These are phyloP conservation scores for Colletotrichum sp. DNA, from an alignment of 2,329 filamentous ascomycete species.

Conservation along the genomic window DNA sequence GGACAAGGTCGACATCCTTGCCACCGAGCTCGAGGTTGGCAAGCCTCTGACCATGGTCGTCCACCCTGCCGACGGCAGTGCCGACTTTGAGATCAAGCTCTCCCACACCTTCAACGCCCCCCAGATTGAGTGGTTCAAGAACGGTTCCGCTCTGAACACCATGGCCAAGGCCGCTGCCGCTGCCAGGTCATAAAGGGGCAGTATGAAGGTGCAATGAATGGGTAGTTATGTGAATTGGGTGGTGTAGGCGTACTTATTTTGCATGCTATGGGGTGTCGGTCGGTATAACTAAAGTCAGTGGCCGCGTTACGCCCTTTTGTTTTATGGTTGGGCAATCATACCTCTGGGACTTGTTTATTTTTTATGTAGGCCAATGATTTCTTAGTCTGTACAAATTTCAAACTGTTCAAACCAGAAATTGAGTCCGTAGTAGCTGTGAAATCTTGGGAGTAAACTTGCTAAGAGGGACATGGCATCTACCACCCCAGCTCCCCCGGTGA, in stretches of 20 bases:
- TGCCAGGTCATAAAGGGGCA: constrained; percentile 33
- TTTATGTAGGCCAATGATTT: constrained; percentile 26
- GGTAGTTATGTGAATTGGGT: constrained; percentile 12
- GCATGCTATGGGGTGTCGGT: constrained; percentile 19
- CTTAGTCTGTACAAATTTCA: constrained; percentile 38
- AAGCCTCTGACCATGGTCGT: constrained; percentile 92
- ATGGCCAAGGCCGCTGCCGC: constrained; percentile 76
- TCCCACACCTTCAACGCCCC: constrained; percentile 97
- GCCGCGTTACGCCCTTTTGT: constrained; percentile 12
- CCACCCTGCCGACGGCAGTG: constrained; percentile 81
- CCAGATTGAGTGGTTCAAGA: constrained; percentile 99
- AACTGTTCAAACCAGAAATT: constrained; percentile 22
- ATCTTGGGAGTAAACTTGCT: background rate
- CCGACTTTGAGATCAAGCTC: constrained; percentile 79
- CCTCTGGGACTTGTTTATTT: constrained; percentile 24
- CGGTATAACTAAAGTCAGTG: constrained; percentile 13
- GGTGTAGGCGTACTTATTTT: constrained; percentile 36
- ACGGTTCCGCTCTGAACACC: constrained; percentile 95
- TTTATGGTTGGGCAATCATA: constrained; percentile 20
- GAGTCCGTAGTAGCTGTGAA: background rate
- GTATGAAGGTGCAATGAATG: constrained; percentile 4
- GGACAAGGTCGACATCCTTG: constrained; percentile 87
- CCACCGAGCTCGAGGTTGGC: constrained; percentile 89
- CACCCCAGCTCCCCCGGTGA: background rate
- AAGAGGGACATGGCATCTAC: background rate